phyloP scores from a whole-genome alignment of 768 basidiomycete genomes.

The Phanerochaete sordida region DNA sequence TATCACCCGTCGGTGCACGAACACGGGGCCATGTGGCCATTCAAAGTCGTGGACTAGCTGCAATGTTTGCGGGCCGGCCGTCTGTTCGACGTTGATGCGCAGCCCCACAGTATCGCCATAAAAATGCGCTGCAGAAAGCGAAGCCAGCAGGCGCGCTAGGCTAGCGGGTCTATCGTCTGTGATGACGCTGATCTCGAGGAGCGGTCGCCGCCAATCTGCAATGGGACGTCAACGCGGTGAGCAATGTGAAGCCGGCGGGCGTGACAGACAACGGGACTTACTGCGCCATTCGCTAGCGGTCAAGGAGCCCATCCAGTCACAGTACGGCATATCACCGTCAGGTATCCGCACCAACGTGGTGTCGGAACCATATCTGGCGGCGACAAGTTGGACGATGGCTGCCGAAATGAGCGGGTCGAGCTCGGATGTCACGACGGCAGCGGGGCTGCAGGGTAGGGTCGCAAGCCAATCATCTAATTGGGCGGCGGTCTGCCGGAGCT shows the following conservation, averaged over 20 bases:
- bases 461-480: constrained; percentile 16
- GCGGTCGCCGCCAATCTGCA: constrained; percentile 72
- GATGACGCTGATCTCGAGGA: constrained; percentile 68
- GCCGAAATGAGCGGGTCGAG: constrained; percentile 2
- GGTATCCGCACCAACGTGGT: constrained; percentile 42
- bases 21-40: constrained; percentile 61
- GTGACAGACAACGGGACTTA: constrained; percentile 25
- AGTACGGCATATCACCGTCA: constrained; percentile 44
- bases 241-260: neutral
- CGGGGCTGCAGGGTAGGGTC: constrained; percentile 16
- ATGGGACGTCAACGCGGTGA: constrained; percentile 1
- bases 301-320: constrained; percentile 62
- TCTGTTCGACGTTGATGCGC: constrained; percentile 74
- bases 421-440: constrained; percentile 13
- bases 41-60: constrained; percentile 42
- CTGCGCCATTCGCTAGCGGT: constrained; percentile 56
- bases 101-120: constrained; percentile 67
- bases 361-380: constrained; percentile 2
- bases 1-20: constrained; percentile 69
- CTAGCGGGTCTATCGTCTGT: constrained; percentile 76
- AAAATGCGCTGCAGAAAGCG: constrained; percentile 53
- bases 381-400: constrained; percentile 1
- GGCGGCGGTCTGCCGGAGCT: neutral
- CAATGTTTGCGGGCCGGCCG: constrained; percentile 61
- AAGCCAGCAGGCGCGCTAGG: constrained; percentile 60